Evolutionary conservation across 2,329 filamentous ascomycete genomes (phyloP).

Genomic region (Monosporascus ibericus): DNA sequence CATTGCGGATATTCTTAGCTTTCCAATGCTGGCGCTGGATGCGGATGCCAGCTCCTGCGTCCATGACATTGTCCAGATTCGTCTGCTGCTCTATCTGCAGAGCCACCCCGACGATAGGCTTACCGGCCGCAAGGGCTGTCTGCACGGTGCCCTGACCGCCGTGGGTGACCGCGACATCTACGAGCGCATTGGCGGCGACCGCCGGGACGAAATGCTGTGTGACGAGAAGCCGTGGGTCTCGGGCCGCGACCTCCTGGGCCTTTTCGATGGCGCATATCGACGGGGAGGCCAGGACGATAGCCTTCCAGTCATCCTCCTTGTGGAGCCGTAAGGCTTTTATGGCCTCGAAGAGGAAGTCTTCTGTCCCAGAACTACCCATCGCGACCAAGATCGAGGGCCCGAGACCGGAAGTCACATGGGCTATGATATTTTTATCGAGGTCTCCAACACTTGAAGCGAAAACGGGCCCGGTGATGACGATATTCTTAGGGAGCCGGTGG

Average conservation of each 20-base stretch:
- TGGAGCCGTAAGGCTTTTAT: neutral
- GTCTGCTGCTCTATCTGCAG: neutral
- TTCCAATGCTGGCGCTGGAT: neutral
- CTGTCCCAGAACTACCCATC: neutral
- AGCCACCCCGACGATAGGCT: neutral
- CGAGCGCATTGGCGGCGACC: neutral
- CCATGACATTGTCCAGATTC: neutral
- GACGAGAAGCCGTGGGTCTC: neutral
- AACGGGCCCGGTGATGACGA: neutral
- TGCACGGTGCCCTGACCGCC: neutral
- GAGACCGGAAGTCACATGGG: neutral
- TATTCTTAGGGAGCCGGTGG: neutral
- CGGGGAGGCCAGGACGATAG: neutral
- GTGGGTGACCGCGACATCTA: neutral
- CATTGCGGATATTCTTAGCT: neutral
- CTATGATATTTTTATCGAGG: neutral
- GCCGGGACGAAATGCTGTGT: neutral
- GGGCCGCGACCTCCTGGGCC: neutral
- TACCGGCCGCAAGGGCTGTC: neutral
- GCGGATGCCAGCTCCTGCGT: neutral
- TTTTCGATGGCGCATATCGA: neutral
- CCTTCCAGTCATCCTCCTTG: neutral
- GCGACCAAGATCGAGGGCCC: neutral
- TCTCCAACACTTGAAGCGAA: neutral
- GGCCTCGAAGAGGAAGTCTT: conserved; percentile 10